Base-by-base conservation (phyloP, 1,139 yeast species). In the Lodderomyces pseudojiufengensis region DNA sequence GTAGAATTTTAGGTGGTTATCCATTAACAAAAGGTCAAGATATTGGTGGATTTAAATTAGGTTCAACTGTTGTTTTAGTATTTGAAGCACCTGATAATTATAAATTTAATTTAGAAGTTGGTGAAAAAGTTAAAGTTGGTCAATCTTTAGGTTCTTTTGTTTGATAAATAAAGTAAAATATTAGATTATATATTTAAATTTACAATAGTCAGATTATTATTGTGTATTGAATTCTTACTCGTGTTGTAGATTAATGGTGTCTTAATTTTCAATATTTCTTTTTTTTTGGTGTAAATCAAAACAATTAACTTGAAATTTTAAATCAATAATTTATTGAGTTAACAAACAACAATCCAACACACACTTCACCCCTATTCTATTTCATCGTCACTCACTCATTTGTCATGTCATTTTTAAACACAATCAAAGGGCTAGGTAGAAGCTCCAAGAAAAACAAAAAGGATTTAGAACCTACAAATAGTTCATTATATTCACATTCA, bases 1-100 rank as follows among this genome's bases (percentile, higher is more conserved):
- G 92, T 43, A 68, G 75, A 33, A 52, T 84, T n/a, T 67, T 90
- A 33, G 86, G 90, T 4, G 99, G 99, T 3, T 79, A 77, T 52
- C 98, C 99, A 2, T 72, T 92, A 42, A 68, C 78, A 18, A 88
- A 86, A 59, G 98, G 98, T 28, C 87, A 87, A 54, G 96, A 94
- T 61, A 84, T 94, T 73, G 99, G 99, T 31, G 98, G 98, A 0
- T 94, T 94, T 61, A 86, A 85, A 65, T 70, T 94, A 37, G 99
- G 99, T 0, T 83, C 95, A 26, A 94, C 99, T 0, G 95, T 94
- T 21, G 98, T 94, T 12, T 70, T 94, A 44, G 94, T 94, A 23
- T 94, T 94, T 63, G 98, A 94, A 61, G 98, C 97, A 1, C 98
- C 98, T 25, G 72, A 70, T 38, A 67, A 67, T 45, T 94, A 90